A percentile compares a stretch with the other conserved stretches of the same genome.
phyloP scores from a whole-genome alignment of 2,329 filamentous ascomycete species.

The Fusarium sp. region DNA sequence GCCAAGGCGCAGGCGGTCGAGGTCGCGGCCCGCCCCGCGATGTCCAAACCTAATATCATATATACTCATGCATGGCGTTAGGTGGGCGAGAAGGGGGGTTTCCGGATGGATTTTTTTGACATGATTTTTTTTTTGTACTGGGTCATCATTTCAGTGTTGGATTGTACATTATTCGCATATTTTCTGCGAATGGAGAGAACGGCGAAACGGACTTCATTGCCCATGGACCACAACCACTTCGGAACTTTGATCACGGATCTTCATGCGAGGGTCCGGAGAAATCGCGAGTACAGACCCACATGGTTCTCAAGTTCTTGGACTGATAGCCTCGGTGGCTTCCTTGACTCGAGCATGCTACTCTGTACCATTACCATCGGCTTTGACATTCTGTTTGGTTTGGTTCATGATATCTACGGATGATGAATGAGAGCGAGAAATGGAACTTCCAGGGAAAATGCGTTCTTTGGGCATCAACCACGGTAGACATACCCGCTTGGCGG shows the following conservation, averaged over 20 bases:
- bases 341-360: constrained; percentile 44
- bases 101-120: constrained; percentile 45
- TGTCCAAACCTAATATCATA: constrained; percentile 50
- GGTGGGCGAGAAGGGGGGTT: constrained; percentile 40
- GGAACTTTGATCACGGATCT: constrained; percentile 38
- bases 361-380: constrained; percentile 49
- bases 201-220: constrained; percentile 51
- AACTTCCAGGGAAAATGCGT: constrained; percentile 41
- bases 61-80: constrained; percentile 47
- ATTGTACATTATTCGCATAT: constrained; percentile 59
- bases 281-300: constrained; percentile 36
- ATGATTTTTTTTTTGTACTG: constrained; percentile 49
- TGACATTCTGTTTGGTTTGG: constrained; percentile 49
- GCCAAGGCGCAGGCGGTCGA: constrained; percentile 51
- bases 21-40: constrained; percentile 54
- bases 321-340: constrained; percentile 36
- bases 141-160: constrained; percentile 52
- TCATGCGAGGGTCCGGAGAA: constrained; percentile 22
- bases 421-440: constrained; percentile 45
- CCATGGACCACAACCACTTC: constrained; percentile 47
- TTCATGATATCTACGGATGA: constrained; percentile 49
- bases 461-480: constrained; percentile 44
- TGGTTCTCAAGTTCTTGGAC: constrained; percentile 31
- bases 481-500: constrained; percentile 45
- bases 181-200: constrained; percentile 53